Percentiles rank a stretch among this genome's conserved stretches.
These are phyloP conservation scores for Phytophthora sp. DNA, from an alignment of 352 stramenopile genomes.

Conservation along the genomic window DNA sequence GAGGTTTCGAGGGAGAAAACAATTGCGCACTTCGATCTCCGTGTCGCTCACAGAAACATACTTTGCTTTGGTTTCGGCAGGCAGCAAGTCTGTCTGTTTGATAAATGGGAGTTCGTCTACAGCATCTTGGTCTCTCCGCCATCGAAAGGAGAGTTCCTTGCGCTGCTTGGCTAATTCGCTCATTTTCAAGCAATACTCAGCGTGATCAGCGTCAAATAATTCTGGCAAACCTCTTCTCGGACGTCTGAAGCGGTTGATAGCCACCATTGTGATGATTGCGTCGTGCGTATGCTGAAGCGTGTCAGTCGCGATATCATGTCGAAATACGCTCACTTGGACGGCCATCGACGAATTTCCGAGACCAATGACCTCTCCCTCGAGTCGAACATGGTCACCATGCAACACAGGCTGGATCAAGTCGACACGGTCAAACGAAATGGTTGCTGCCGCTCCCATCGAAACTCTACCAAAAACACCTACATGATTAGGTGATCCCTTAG, in stretches of 20 bases:
- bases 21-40: constrained; percentile 58
- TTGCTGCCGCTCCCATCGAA: constrained; percentile 33
- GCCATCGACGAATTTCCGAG: constrained; percentile 52
- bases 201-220: constrained; percentile 35
- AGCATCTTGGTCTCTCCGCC: constrained; percentile 38
- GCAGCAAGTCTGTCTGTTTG: constrained; percentile 21
- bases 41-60: constrained; percentile 50
- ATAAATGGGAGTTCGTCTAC: constrained; percentile 46
- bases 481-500: too few species aligned
- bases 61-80: constrained; percentile 24
- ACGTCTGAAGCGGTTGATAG: constrained; percentile 45
- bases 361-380: constrained; percentile 47
- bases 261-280: constrained; percentile 56
- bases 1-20: constrained; percentile 59
- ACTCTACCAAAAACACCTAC: constrained; percentile 16
- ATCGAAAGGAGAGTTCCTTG: constrained; percentile 33
- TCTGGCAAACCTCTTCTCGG: constrained; percentile 33
- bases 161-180: constrained; percentile 38
- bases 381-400: constrained; percentile 47
- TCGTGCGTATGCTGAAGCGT: constrained; percentile 47
- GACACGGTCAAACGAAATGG: constrained; percentile 52
- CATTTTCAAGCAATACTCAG: constrained; percentile 37
- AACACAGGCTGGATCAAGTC: constrained; percentile 46
- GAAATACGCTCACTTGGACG: constrained; percentile 43
- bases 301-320: constrained; percentile 35